Base-by-base conservation (phyloP, 805 yeast genomes). In the Ogataea nonfermentans region DNA sequence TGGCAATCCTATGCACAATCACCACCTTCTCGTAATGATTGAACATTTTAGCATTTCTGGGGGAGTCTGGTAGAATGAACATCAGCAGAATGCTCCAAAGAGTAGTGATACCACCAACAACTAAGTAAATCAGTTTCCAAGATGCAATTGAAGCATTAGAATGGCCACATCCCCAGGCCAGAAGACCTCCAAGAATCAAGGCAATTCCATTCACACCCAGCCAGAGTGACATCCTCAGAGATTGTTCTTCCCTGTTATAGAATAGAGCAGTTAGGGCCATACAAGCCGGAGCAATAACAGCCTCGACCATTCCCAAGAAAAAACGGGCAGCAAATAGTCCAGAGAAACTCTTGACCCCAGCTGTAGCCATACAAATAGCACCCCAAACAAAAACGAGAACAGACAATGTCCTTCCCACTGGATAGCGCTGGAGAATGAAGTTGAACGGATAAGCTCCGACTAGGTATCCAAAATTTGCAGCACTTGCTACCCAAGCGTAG, bases 81-180 rank as follows among this genome's bases (percentile, higher is more conserved):
- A 47, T 36, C 29, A 56, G 43, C 32, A 55, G 46, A 29, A 49
- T 26, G 41, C 54, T 47, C 56, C 57, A 56, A 10, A 37, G 52
- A 6, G 78, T 58, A 2, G 86, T 79, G 20, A 57, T 24, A 28
- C 58, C 46, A 9, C 63, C 62, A 11, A 62, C 50, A 29, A 57
- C 47, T 15, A 57, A 31, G 46, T 52, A 61, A 24, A 44, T 36
- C 29, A 35, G 27, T 29, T 37, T 40, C 66, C 49, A 45, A 9
- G 49, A 32, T 8, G 41, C 43, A 22, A 42, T 15, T 13, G 46
- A 44, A 1, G 66, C 73, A 9, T 41, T 38, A 6, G 62, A 49
- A 27, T 60, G 45, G 27, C 43, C 67, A 62, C 35, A 75, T 51
- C 79, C 81, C 51, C 75, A 77, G 5, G 82, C 75, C 40, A 78